Base-by-base conservation (phyloP, 1,284 basidiomycete species). In the Puccinia sorghi region DNA sequence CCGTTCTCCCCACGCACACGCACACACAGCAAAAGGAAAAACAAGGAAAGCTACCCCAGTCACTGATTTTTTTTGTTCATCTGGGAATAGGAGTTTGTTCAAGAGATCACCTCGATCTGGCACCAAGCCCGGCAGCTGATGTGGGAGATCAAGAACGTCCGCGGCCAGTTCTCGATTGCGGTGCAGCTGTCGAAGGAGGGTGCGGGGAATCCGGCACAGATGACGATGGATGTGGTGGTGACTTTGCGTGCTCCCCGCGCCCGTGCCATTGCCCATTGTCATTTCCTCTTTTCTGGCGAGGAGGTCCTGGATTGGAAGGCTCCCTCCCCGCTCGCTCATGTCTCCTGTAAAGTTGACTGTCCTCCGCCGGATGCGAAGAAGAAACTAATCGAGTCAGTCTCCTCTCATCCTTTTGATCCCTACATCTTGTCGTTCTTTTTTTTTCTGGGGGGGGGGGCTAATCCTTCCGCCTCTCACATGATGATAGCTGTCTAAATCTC, bases 81-180 rank as follows among this genome's bases (percentile, higher is more conserved):
- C 15, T 54, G 15, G 8, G 22, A 59, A 32, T 41, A 78, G 75
- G 75, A 78, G 41, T 69, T 46, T 39, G 75, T 78, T 17, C 52
- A 78, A 32, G 32, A 78, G 46, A 61, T 78, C 46, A 70, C n/a
- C 6, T 78, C 75, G 41, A 78, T 78, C 20, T 78, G 75, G 75
- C 39, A 70, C 56, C 66, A 57, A 3, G 75, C 66, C 22, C 50
- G 25, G n/a, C 50, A 70, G 46, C 46, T 78, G 8, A 32, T 46
- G 8, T 56, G 69, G 56, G 75, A 78, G 43, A 69, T 78, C 20
- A 57, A 41, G 54, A 70, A 78, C 32, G 37, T 57, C 12, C 25
- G n/a, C 20, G 11, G 15, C 41, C 52, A 66, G 32, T 78, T 78
- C 15, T 70, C 66, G 54, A 43, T 70, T 2, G 11, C 11, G 9